A percentile compares a stretch with the other conserved stretches of the same genome.
These are phyloP conservation scores for Diaporthe velutina DNA, from an alignment of 2,329 filamentous ascomycete species.

Conservation along the genomic window DNA sequence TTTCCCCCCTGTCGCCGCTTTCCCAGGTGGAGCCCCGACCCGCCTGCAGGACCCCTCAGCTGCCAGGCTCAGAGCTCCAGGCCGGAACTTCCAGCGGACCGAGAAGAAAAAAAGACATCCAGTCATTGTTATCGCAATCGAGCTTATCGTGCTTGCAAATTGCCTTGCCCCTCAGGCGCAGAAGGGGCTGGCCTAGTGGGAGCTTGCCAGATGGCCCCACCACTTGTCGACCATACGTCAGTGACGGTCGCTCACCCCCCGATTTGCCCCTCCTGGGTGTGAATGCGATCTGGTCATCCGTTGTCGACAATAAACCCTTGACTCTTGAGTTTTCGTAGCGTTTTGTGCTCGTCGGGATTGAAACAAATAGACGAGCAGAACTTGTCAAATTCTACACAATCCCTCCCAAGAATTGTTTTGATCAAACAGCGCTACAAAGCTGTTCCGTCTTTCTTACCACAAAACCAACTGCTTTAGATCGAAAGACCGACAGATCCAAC, in stretches of 20 bases:
- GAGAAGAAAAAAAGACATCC: constrained; percentile 1
- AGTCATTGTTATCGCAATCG: background rate
- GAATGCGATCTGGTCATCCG: too few species aligned
- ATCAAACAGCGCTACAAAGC: too few species aligned
- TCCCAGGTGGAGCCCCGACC: constrained; percentile 29
- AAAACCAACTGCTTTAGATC: too few species aligned
- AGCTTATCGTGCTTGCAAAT: background rate
- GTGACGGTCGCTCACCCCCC: background rate
- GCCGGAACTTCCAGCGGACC: constrained; percentile 11
- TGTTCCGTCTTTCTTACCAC: too few species aligned
- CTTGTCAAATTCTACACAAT: too few species aligned
- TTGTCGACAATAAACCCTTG: too few species aligned
- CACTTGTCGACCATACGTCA: constrained; percentile 15
- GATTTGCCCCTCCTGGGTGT: constrained; percentile 11
- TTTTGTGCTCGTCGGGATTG: too few species aligned
- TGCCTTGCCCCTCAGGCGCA: too few species aligned
- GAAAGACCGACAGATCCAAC: background rate
- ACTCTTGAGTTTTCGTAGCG: too few species aligned
- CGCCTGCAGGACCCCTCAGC: constrained; percentile 21
- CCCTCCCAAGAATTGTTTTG: too few species aligned
- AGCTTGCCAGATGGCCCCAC: background rate
- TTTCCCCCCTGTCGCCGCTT: constrained; percentile 27
- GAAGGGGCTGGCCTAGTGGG: too few species aligned
- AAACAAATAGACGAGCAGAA: too few species aligned
- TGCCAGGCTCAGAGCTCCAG: constrained; percentile 23